Percentiles rank a stretch among this genome's conserved stretches.
Conservation (phyloP, 257 asterid species). For the Paulownia fortunei region DNA sequence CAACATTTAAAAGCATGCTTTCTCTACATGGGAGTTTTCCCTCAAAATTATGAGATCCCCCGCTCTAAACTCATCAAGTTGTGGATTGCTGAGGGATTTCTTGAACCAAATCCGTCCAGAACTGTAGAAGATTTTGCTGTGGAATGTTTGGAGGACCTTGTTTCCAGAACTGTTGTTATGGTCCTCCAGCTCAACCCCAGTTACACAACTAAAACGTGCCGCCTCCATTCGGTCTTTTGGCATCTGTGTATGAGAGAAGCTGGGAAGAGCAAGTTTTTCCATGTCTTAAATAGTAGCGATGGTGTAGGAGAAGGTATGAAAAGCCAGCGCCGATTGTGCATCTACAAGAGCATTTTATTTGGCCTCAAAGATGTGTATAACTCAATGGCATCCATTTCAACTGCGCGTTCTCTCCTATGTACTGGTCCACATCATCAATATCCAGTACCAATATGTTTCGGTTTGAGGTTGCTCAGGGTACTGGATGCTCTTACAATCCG, state of each 20-base stretch:
- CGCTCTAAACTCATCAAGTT: background rate
- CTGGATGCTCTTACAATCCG: slow-evolving; percentile 16
- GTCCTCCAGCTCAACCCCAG: background rate
- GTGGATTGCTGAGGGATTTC: slow-evolving; percentile 30
- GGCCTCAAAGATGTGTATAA: background rate
- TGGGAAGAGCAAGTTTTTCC: background rate
- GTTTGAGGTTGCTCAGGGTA: background rate
- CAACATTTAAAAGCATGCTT: slow-evolving; percentile 27
- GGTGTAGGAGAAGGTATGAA: background rate
- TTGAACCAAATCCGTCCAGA: background rate
- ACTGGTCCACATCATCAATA: background rate
- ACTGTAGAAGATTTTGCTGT: background rate
- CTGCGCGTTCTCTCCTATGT: background rate
- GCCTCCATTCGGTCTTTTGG: slow-evolving; percentile 11
- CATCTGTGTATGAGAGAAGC: slow-evolving; percentile 1
- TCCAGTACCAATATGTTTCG: background rate
- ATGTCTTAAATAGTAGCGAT: background rate
- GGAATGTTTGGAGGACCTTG: slow-evolving; percentile 6
- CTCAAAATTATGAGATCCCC: slow-evolving; percentile 12
- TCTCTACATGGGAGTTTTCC: slow-evolving; percentile 32
- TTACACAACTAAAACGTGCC: background rate
- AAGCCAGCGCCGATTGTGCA: background rate
- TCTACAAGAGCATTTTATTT: background rate
- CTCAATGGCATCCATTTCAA: background rate
- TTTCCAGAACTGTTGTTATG: background rate